Evolutionary conservation across 371 early-diverging fungal species (phyloP).

Genomic region (Funneliformis caledonium): DNA sequence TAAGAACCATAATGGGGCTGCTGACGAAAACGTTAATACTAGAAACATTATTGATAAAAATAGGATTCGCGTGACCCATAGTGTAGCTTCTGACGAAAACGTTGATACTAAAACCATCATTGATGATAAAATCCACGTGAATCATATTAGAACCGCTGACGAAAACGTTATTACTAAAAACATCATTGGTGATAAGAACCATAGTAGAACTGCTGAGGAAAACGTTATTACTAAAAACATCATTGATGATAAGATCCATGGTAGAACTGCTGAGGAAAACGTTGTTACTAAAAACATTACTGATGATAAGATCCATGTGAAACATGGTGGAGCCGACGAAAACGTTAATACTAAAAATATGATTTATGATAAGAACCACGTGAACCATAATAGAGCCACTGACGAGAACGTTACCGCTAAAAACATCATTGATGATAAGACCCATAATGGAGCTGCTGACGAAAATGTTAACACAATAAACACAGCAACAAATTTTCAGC

Average conservation of each 20-base stretch:
- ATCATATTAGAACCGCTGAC: background rate
- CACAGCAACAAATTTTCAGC: conserved; percentile 43
- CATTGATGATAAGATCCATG: background rate
- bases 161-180: background rate
- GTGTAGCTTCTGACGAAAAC: background rate
- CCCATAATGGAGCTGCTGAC: background rate
- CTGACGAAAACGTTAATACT: background rate
- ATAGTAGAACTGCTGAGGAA: background rate
- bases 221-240: background rate
- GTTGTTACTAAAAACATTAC: background rate
- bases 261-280: background rate
- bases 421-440: background rate
- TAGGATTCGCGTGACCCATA: background rate
- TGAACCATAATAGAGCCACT: background rate
- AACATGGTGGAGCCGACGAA: background rate
- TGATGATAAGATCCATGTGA: background rate
- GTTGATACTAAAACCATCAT: background rate
- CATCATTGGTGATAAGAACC: background rate
- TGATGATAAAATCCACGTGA: background rate
- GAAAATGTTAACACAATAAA: background rate
- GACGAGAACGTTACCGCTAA: background rate
- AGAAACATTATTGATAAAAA: background rate
- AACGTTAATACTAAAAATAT: background rate
- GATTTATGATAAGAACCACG: background rate
- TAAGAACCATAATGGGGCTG: background rate